Conservation (phyloP, 2,329 filamentous ascomycete genomes). For the Xylariaceae sp. region DNA sequence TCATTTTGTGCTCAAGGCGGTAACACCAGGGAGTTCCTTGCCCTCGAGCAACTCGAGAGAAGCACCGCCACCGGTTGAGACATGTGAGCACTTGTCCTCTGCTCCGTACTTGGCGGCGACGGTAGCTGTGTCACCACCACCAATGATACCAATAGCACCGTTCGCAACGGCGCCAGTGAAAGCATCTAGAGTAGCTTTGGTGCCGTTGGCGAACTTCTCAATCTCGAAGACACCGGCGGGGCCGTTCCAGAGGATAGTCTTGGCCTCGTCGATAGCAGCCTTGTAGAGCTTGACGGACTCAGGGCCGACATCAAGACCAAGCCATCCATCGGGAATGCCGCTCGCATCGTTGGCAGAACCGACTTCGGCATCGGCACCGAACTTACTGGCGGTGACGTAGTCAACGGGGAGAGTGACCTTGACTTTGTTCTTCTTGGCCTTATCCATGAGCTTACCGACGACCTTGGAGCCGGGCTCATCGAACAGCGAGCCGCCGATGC, state of each 20-base stretch:
- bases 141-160: conserved; percentile 97
- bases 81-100: conserved; percentile 96
- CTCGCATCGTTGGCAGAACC: conserved; percentile 79
- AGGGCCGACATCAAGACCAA: conserved; percentile 92
- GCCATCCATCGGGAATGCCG: conserved; percentile 95
- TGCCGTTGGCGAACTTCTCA: conserved; percentile 87
- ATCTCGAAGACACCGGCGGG: conserved; percentile 97
- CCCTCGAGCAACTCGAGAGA: conserved; percentile 95
- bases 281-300: conserved; percentile 88
- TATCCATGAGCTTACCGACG: conserved; percentile 80
- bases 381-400: conserved; percentile 95
- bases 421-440: conserved; percentile 95
- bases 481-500: conserved; percentile 88
- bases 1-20: conserved; percentile 79
- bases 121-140: conserved; percentile 95
- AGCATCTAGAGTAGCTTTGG: conserved; percentile 86
- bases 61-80: conserved; percentile 94
- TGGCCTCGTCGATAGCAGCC: conserved; percentile 76
- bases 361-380: conserved; percentile 75
- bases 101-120: conserved; percentile 96
- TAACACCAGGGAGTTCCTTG: conserved; percentile 93
- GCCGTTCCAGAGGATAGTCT: conserved; percentile 99
- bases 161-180: conserved; percentile 74
- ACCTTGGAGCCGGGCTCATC: conserved; percentile 93
- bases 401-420: conserved; percentile 92